Evolutionary conservation across 768 basidiomycete species (phyloP).

Genomic region (Russula compacta): DNA sequence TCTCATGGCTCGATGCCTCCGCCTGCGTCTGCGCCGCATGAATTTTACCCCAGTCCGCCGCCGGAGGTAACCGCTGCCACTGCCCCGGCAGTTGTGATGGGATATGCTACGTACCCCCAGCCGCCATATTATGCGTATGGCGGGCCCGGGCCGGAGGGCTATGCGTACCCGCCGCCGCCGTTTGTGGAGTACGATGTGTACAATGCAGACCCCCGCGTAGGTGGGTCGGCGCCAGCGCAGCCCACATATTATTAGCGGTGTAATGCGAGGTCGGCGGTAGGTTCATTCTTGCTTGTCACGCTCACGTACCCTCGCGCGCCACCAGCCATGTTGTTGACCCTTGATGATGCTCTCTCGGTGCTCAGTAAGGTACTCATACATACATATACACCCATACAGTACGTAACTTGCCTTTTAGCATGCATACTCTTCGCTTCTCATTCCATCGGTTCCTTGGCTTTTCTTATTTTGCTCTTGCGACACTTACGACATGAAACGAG

Average conservation of each 20-base stretch:
- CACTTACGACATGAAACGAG: slow-evolving; percentile 2
- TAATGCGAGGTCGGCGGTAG: not conserved
- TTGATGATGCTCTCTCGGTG: not conserved
- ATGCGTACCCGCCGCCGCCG: slow-evolving; percentile 5
- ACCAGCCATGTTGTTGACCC: not conserved
- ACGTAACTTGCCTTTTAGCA: slow-evolving; percentile 1
- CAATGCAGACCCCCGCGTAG: slow-evolving; percentile 1
- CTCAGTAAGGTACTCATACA: not conserved
- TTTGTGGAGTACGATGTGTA: slow-evolving; percentile 15
- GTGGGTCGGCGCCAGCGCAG: not conserved
- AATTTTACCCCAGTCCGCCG: slow-evolving; percentile 21
- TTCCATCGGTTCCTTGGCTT: not conserved
- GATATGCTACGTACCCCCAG: slow-evolving; percentile 41
- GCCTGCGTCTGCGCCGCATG: slow-evolving; percentile 20
- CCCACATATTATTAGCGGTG: slow-evolving; percentile 13
- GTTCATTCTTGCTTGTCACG: not conserved
- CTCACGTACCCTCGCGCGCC: not conserved
- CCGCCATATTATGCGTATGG: slow-evolving; percentile 15
- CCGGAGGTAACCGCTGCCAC: slow-evolving; percentile 23
- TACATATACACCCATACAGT: slow-evolving; percentile 13
- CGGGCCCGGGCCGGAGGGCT: slow-evolving; percentile 6
- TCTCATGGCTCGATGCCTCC: not conserved
- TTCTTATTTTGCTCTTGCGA: not conserved
- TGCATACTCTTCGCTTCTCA: not conserved
- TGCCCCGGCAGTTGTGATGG: slow-evolving; percentile 36